These are phyloP conservation scores for Peronospora farinosa DNA, from an alignment of 352 stramenopile species.

Conservation along the genomic window DNA sequence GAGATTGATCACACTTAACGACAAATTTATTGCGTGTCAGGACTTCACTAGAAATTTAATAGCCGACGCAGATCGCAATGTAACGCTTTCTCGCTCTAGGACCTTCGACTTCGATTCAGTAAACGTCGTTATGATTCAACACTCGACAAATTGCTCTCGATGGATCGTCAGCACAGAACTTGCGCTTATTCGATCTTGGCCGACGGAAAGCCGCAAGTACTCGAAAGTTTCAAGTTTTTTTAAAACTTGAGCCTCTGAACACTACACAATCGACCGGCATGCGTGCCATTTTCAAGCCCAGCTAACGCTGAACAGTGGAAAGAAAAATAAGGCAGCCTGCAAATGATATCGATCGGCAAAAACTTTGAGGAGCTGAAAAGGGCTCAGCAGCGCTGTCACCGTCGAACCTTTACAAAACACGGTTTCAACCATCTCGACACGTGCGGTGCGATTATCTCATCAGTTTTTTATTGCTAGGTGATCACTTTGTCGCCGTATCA, in stretches of 20 bases:
- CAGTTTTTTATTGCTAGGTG: not conserved
- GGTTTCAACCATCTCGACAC: slow-evolving; percentile 12
- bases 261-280: too few species aligned
- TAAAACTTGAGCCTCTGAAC: slow-evolving; percentile 1
- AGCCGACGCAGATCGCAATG: slow-evolving; percentile 1
- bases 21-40: slow-evolving; percentile 4
- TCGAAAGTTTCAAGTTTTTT: not conserved
- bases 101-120: not conserved
- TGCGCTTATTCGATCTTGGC: slow-evolving; percentile 3
- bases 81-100: slow-evolving; percentile 4
- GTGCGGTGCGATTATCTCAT: not conserved
- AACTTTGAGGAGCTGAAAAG: not conserved
- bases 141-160: not conserved
- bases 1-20: slow-evolving; percentile 16
- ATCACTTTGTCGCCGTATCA: slow-evolving; percentile 13
- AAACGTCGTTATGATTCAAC: not conserved
- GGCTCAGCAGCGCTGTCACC: slow-evolving; percentile 11
- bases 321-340: slow-evolving; percentile 13
- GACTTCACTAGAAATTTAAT: slow-evolving; percentile 2
- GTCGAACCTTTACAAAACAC: slow-evolving; percentile 3
- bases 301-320: slow-evolving; percentile 18
- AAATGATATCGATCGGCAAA: not conserved
- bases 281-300: slow-evolving; percentile 13
- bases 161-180: slow-evolving; percentile 9
- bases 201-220: not conserved